These are phyloP conservation scores for Sergeia podlipaevii DNA, from an alignment of 208 protist genomes.

Conservation along the genomic window DNA sequence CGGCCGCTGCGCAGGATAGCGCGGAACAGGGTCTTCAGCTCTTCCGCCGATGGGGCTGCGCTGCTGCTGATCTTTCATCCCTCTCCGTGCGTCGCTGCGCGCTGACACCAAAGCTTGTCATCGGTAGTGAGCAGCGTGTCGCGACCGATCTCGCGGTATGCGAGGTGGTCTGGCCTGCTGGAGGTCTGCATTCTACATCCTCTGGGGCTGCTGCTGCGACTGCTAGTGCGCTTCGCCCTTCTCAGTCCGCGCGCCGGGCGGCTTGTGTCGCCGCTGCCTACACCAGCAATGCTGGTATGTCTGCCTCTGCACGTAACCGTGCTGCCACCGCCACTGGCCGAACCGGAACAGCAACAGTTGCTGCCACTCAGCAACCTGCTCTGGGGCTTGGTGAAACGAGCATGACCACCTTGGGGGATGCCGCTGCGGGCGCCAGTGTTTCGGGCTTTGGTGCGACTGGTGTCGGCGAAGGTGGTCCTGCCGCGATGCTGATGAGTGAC, in stretches of 20 bases:
- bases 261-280: constrained; percentile 9
- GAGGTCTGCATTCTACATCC: neutral
- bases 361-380: constrained; percentile 14
- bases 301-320: constrained; percentile 14
- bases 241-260: neutral
- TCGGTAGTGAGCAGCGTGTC: constrained; percentile 10
- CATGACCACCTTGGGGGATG: neutral
- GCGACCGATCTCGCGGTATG: constrained; percentile 12
- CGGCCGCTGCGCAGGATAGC: neutral
- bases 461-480: neutral
- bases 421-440: neutral
- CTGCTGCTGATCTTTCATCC: neutral
- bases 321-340: constrained; percentile 4
- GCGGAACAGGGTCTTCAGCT: neutral
- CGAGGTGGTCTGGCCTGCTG: constrained; percentile 2
- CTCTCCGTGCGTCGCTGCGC: constrained; percentile 1
- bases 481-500: constrained; percentile 10
- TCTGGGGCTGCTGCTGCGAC: neutral
- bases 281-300: neutral
- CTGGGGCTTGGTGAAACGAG: constrained; percentile 15
- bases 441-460: constrained; percentile 3
- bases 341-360: neutral
- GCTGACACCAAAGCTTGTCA: constrained; percentile 3
- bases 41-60: neutral
- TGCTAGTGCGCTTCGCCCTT: neutral